These are phyloP conservation scores for Venturia effusa DNA, from an alignment of 2,329 filamentous ascomycete genomes.

Conservation along the genomic window DNA sequence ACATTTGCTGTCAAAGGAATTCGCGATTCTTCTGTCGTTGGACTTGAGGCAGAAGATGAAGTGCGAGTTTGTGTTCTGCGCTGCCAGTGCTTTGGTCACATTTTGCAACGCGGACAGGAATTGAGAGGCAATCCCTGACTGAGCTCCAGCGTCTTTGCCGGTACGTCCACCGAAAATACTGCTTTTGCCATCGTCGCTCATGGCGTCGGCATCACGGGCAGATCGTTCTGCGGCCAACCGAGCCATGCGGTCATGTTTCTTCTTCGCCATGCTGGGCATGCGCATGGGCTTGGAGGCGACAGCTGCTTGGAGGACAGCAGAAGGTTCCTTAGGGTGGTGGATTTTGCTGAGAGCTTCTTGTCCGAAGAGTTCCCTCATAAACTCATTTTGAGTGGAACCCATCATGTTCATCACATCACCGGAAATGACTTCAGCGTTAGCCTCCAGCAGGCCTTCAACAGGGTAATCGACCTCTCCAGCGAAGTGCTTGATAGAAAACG, in stretches of 20 bases:
- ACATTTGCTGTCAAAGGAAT: constrained; percentile 98
- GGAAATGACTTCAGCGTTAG: constrained; percentile 92
- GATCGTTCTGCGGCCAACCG: constrained; percentile 31
- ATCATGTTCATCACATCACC: constrained; percentile 93
- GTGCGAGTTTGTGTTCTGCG: constrained; percentile 80
- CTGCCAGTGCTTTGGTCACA: constrained; percentile 75
- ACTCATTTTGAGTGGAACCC: constrained; percentile 75
- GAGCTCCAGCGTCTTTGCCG: constrained; percentile 32
- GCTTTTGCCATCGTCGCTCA: constrained; percentile 27
- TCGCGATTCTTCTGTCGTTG: constrained; percentile 92
- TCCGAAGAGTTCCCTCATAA: constrained; percentile 85
- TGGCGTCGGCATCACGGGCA: constrained; percentile 15
- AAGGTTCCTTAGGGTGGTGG: constrained; percentile 82
- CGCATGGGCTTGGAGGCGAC: constrained; percentile 92
- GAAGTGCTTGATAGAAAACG: constrained; percentile 89
- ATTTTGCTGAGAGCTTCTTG: constrained; percentile 89
- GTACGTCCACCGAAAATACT: constrained; percentile 24
- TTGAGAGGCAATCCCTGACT: constrained; percentile 85
- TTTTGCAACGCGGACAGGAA: constrained; percentile 84
- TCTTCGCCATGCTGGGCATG: constrained; percentile 83
- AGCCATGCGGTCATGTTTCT: constrained; percentile 50
- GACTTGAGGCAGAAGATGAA: constrained; percentile 97
- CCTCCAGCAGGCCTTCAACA: constrained; percentile 75
- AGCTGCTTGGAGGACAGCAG: constrained; percentile 87
- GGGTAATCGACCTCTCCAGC: constrained; percentile 95